phyloP scores from a whole-genome alignment of 306 rosid species.

The Inga oerstediana region DNA sequence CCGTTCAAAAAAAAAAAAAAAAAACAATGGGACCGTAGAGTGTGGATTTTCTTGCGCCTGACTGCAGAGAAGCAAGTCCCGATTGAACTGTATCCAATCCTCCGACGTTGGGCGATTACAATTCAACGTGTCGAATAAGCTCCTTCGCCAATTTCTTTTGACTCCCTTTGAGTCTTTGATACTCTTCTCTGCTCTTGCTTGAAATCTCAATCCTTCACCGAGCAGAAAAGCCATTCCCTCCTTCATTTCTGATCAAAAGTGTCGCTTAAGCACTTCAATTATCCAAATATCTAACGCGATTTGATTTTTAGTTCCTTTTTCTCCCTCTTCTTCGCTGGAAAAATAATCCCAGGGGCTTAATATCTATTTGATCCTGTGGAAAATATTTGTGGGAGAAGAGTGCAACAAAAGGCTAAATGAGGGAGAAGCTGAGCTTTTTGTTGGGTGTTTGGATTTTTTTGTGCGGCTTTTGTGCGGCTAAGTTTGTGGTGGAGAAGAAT shows the following conservation, averaged over 20 bases:
- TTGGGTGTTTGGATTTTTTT: constrained; percentile 56
- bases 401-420: constrained; percentile 40
- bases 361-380: neutral
- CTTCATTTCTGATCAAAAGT: constrained; percentile 30
- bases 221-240: constrained; percentile 27
- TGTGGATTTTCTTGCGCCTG: neutral
- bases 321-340: neutral
- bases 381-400: constrained; percentile 7
- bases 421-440: constrained; percentile 44
- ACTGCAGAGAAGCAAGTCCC: neutral
- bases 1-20: neutral
- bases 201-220: constrained; percentile 13
- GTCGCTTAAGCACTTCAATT: neutral
- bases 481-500: constrained; percentile 96
- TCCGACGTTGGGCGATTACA: neutral
- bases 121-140: constrained; percentile 39
- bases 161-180: constrained; percentile 13
- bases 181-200: constrained; percentile 19
- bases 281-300: neutral
- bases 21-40: too few species aligned
- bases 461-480: constrained; percentile 58
- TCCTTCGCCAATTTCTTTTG: constrained; percentile 3
- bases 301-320: constrained; percentile 27
- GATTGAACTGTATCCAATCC: neutral
- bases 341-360: neutral